Percentiles rank a stretch among this genome's conserved stretches.
Conservation (phyloP, 495 filamentous ascomycete genomes). For the Podospora anserina region DNA sequence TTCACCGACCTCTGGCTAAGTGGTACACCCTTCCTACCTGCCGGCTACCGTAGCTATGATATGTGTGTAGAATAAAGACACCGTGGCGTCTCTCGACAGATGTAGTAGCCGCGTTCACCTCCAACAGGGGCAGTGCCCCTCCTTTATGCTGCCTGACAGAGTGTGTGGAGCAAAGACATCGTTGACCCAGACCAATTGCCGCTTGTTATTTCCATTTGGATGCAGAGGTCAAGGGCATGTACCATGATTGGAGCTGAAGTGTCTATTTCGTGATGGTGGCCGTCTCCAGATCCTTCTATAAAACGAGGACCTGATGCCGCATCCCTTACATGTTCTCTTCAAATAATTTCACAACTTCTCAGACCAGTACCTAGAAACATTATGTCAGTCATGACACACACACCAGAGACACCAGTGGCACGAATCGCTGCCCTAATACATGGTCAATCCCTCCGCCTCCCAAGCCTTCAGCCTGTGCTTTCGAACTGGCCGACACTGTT, state of each 20-base stretch:
- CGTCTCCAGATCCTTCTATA: neutral
- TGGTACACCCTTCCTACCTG: neutral
- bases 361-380: neutral
- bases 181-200: neutral
- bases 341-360: neutral
- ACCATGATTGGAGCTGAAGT: neutral
- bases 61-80: neutral
- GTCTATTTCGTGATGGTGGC: neutral
- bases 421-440: constrained; percentile 13
- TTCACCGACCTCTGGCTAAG: neutral
- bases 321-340: neutral
- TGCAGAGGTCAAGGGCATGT: neutral
- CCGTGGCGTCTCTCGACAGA: neutral
- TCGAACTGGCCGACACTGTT: constrained; percentile 18
- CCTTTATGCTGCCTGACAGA: neutral
- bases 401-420: neutral
- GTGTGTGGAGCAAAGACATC: neutral
- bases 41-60: neutral
- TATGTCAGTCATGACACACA: constrained; percentile 3
- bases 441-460: constrained; percentile 18
- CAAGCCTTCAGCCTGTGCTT: constrained; percentile 12
- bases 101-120: neutral
- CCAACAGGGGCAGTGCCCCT: neutral
- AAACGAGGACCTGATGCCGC: neutral
- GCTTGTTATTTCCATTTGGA: neutral